Percentiles rank a stretch among this genome's conserved stretches.
Conservation (phyloP, 805 yeast genomes). For the Torulaspora indica region DNA sequence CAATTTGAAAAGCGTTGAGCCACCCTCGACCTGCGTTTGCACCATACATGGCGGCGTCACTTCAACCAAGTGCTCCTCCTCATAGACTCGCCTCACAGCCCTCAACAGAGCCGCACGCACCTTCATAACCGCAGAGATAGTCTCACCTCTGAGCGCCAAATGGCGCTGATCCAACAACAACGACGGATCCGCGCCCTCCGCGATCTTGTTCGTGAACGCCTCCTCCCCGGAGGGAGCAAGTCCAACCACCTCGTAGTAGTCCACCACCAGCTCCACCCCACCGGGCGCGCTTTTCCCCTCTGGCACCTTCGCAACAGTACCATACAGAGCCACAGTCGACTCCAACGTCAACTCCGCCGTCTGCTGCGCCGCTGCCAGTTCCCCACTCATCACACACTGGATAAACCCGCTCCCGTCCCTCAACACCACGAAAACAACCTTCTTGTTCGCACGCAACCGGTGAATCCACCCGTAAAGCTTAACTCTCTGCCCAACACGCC, state of each 20-base stretch:
- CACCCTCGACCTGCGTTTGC: constrained; percentile 99
- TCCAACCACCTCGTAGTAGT: constrained; percentile 83
- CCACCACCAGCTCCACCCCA: constrained; percentile 88
- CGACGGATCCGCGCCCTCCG: constrained; percentile 91
- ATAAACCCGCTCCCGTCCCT: constrained; percentile 94
- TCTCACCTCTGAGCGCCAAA: constrained; percentile 93
- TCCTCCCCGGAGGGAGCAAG: constrained; percentile 96
- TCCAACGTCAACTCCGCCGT: constrained; percentile 85
- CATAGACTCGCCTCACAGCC: constrained; percentile 70
- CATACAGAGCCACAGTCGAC: constrained; percentile 74
- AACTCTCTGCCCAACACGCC: constrained; percentile 63
- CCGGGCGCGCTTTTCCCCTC: constrained; percentile 98
- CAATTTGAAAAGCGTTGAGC: constrained; percentile 88
- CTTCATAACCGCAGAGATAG: constrained; percentile 86
- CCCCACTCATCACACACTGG: constrained; percentile 85
- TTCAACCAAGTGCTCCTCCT: constrained; percentile 72
- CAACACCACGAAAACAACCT: constrained; percentile 80
- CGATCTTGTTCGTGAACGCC: constrained; percentile 88
- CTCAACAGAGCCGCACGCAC: constrained; percentile 80
- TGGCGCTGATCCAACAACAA: constrained; percentile 92
- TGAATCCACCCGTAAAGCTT: constrained; percentile 92
- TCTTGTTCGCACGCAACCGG: constrained; percentile 88
- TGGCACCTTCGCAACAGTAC: constrained; percentile 77
- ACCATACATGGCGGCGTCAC: constrained; percentile 99
- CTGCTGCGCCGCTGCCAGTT: constrained; percentile 83